Evolutionary conservation across 176 grass and related monocot genomes (phyloP).

Genomic region (Thinopyrum elongatum): DNA sequence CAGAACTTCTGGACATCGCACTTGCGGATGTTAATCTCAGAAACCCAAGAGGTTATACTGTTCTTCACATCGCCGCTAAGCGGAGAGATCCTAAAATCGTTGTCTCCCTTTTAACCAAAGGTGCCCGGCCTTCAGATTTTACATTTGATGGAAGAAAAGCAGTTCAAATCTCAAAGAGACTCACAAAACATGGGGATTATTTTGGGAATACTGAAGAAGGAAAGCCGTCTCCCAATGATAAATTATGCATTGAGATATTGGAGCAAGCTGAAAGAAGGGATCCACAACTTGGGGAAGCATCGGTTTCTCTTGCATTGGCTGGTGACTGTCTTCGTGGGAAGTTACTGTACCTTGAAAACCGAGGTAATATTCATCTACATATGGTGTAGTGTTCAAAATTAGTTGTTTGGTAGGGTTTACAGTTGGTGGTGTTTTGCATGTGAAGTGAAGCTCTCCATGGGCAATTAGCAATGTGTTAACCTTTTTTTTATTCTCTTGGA

Average conservation of each 20-base stretch:
- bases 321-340: constrained; percentile 63
- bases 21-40: constrained; percentile 88
- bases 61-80: constrained; percentile 81
- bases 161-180: constrained; percentile 71
- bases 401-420: background rate
- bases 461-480: background rate
- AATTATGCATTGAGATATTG: constrained; percentile 89
- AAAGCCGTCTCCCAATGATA: constrained; percentile 61
- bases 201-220: constrained; percentile 54
- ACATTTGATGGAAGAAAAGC: constrained; percentile 83
- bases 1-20: constrained; percentile 75
- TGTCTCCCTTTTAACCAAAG: constrained; percentile 87
- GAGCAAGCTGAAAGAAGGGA: constrained; percentile 91
- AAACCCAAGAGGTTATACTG: constrained; percentile 78
- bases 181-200: constrained; percentile 65
- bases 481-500: background rate
- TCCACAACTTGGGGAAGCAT: constrained; percentile 79
- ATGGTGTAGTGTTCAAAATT: background rate
- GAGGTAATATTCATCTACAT: constrained; percentile 52
- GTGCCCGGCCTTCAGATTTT: constrained; percentile 65
- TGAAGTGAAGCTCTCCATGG: background rate
- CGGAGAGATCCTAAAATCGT: constrained; percentile 92
- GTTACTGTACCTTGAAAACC: constrained; percentile 91
- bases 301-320: constrained; percentile 75
- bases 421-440: background rate